A percentile compares a stretch with the other conserved stretches of the same genome.
These are phyloP conservation scores for Annulohypoxylon stygium DNA, from an alignment of 495 filamentous ascomycete species.

Conservation along the genomic window DNA sequence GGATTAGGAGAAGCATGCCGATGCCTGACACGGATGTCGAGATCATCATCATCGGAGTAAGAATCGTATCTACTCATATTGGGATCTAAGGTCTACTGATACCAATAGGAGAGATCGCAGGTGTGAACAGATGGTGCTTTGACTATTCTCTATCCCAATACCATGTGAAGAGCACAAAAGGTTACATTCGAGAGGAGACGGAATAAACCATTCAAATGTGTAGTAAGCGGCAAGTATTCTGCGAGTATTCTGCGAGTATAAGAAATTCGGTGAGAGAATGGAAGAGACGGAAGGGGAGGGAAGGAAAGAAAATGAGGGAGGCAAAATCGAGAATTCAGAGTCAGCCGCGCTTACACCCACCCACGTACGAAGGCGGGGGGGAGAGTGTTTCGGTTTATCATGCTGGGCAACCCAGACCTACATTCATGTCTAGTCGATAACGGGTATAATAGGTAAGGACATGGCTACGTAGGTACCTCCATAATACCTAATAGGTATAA, in stretches of 20 bases:
- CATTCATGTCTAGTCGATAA: constrained; percentile 26
- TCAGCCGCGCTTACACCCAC: constrained; percentile 18
- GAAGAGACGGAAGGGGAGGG: neutral
- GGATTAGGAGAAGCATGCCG: constrained; percentile 54
- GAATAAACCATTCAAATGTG: neutral
- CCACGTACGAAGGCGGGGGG: constrained; percentile 28
- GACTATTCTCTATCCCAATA: neutral
- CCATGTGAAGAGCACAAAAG: constrained; percentile 1
- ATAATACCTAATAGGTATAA: neutral
- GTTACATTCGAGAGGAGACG: neutral
- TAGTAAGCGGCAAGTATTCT: constrained; percentile 8
- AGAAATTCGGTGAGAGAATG: neutral
- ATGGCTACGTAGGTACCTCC: neutral
- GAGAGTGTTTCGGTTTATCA: constrained; percentile 24
- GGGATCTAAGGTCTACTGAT: constrained; percentile 12
- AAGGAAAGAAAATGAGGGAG: constrained; percentile 13
- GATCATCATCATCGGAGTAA: constrained; percentile 55
- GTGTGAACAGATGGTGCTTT: neutral
- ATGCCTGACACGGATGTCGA: constrained; percentile 61
- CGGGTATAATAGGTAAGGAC: constrained; percentile 14
- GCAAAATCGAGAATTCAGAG: neutral
- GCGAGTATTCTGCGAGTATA: neutral
- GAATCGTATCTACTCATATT: constrained; percentile 67
- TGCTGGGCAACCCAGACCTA: constrained; percentile 13
- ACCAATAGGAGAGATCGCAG: neutral